Evolutionary conservation across 2,329 filamentous ascomycete species (phyloP), one percentile per base, ranked within the genome.

Genomic region (Bipolaris bicolor): DNA sequence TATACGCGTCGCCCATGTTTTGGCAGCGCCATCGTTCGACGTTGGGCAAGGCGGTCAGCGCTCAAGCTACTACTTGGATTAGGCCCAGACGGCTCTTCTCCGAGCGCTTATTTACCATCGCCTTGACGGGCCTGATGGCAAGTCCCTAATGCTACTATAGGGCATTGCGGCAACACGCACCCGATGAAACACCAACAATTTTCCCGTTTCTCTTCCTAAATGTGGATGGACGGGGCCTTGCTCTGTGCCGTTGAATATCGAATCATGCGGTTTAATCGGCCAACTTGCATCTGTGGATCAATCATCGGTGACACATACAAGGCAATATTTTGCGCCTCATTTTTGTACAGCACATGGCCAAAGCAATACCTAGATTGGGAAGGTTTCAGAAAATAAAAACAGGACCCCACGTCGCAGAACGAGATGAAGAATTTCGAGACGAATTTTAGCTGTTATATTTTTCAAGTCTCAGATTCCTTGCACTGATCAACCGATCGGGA

Each of bases 151-250:
- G n/a, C 43, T 20, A 24, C 16, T 7, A 44, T 47, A 36, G 34
- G 37, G 34, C 16, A 15, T 43, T 18, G 5, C 49, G 49, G 44
- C 26, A 39, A 39, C 37, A 18, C 40, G 34, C n/a, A 48, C 15
- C 43, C 54, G 49, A 53, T 57, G 54, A 57, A 57, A 53, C 53
- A 29, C 44, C 36, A 31, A 48, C 37, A 43, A 11, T 20, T 22
- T 29, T 49, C 49, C 44, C 40, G n/a, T 22, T 45, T 24, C 9
- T 13, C 39, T 43, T 48, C 13, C n/a, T 40, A 22, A 41, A 26
- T 40, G 9, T n/a, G 49, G 46, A 33, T 29, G 49, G 41, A 40
- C 20, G 31, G n/a, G 34, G 22, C 44, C 16, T 57, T 31, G 29
- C 44, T 47, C 26, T 34, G 7, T 31, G 49, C 54, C 43, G 44